Evolutionary conservation across 192 early-diverging fungal species (phyloP).

Genomic region (Coemansia sp.): DNA sequence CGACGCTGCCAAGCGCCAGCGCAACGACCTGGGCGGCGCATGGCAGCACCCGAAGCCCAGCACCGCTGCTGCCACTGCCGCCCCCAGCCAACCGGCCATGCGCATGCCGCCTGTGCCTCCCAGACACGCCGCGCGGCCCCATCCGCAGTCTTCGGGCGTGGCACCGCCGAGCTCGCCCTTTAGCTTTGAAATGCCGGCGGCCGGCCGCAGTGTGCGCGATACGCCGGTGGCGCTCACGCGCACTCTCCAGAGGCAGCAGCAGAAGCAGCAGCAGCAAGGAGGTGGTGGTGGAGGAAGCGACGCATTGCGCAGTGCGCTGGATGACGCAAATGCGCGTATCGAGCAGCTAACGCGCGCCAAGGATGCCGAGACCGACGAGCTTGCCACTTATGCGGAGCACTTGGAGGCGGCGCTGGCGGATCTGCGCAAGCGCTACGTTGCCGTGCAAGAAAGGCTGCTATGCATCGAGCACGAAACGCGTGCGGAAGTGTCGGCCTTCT

Average conservation of each 20-base stretch:
- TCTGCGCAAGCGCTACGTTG: slow-evolving; percentile 44
- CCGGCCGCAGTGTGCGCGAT: slow-evolving; percentile 4
- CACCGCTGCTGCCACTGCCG: background rate
- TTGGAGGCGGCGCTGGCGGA: slow-evolving; percentile 21
- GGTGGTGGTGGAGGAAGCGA: slow-evolving; percentile 35
- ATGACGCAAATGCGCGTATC: slow-evolving; percentile 32
- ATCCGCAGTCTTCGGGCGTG: background rate
- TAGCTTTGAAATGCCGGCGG: slow-evolving; percentile 30
- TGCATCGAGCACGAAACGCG: slow-evolving; percentile 61
- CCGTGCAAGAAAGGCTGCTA: slow-evolving; percentile 57
- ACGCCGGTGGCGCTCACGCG: slow-evolving; percentile 25
- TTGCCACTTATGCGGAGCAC: slow-evolving; percentile 29
- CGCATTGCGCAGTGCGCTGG: slow-evolving; percentile 34
- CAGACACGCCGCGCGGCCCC: background rate
- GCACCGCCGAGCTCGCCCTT: slow-evolving; percentile 18
- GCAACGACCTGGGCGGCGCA: slow-evolving; percentile 30
- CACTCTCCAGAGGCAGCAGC: slow-evolving; percentile 5
- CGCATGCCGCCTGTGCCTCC: background rate
- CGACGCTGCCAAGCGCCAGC: slow-evolving; percentile 34
- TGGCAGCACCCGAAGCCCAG: slow-evolving; percentile 26
- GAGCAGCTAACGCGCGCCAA: background rate
- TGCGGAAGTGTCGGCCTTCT: slow-evolving; percentile 54
- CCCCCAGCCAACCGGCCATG: background rate
- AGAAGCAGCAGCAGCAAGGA: background rate
- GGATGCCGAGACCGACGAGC: slow-evolving; percentile 46